Conservation (phyloP, 257 asterid genomes). For the Anisodus acutangulus region DNA sequence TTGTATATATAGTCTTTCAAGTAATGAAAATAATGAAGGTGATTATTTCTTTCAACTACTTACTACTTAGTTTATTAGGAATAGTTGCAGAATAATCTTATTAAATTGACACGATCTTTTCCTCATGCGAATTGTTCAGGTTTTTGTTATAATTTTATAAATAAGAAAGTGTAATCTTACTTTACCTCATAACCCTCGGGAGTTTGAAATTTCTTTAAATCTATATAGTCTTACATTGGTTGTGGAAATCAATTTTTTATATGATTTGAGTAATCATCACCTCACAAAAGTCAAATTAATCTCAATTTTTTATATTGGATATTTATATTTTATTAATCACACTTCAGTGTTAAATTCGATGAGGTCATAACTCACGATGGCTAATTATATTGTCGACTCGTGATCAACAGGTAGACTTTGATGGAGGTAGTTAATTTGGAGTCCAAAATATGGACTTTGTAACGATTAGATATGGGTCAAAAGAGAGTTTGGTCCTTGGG, state of each 20-base stretch:
- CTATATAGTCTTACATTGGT: no score
- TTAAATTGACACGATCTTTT: background rate
- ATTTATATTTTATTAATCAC: no score
- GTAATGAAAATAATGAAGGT: no score
- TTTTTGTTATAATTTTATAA: no score
- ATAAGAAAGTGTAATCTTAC: no score
- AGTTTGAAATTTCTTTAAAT: background rate
- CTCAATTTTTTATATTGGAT: no score
- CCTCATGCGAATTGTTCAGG: background rate
- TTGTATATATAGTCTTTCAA: no score
- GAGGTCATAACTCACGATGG: slow-evolving; percentile 48
- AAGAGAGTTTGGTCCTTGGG: background rate
- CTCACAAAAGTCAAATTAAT: no score
- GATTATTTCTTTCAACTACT: no score
- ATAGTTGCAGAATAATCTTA: background rate
- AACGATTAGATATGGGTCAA: background rate
- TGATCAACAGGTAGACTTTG: background rate
- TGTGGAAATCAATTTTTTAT: no score
- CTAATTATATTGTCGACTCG: background rate
- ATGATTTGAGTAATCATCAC: no score
- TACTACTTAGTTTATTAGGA: background rate
- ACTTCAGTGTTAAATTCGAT: no score
- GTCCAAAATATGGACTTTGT: background rate
- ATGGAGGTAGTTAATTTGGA: background rate
- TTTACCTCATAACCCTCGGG: background rate